Percentiles rank a stretch among this genome's conserved stretches.
These are phyloP conservation scores for Neurospora sp. DNA, from an alignment of 495 filamentous ascomycete genomes.

Conservation along the genomic window DNA sequence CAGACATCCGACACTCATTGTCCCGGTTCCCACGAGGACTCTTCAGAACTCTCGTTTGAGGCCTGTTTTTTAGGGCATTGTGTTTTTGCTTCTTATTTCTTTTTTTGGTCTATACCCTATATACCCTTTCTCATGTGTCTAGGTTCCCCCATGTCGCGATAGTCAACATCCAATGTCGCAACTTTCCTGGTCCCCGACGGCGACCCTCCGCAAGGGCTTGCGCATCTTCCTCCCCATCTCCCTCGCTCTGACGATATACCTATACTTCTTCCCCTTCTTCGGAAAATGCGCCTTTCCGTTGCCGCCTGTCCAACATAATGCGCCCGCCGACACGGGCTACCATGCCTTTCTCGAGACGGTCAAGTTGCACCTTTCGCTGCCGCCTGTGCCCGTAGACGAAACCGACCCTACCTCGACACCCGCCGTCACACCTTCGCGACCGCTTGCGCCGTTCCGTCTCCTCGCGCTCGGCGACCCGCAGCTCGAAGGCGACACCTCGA, in stretches of 20 bases:
- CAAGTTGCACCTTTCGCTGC: conserved; percentile 28
- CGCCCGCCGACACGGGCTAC: conserved; percentile 16
- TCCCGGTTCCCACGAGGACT: not conserved
- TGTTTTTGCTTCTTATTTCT: not conserved
- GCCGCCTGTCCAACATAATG: conserved; percentile 20
- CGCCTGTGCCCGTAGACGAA: not conserved
- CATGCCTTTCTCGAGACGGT: conserved; percentile 37
- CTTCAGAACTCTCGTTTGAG: not conserved
- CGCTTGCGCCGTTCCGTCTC: conserved; percentile 67
- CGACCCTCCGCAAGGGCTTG: conserved; percentile 50
- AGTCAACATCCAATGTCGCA: not conserved
- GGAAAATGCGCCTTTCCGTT: conserved; percentile 73
- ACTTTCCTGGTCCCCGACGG: conserved; percentile 33
- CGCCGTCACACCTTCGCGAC: conserved; percentile 16
- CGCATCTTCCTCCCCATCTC: conserved; percentile 59
- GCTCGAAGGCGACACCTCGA: conserved; percentile 83
- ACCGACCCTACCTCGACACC: conserved; percentile 10
- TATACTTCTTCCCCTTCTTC: conserved; percentile 84
- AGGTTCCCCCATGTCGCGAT: not conserved
- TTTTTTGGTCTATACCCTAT: not conserved
- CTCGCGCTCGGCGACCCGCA: conserved; percentile 91
- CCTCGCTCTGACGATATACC: conserved; percentile 56
- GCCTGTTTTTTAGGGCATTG: not conserved
- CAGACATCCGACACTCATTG: not conserved
- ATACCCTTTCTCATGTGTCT: not conserved